Conservation (phyloP, 164 flowering plant species). For the Litsea cubeba region DNA sequence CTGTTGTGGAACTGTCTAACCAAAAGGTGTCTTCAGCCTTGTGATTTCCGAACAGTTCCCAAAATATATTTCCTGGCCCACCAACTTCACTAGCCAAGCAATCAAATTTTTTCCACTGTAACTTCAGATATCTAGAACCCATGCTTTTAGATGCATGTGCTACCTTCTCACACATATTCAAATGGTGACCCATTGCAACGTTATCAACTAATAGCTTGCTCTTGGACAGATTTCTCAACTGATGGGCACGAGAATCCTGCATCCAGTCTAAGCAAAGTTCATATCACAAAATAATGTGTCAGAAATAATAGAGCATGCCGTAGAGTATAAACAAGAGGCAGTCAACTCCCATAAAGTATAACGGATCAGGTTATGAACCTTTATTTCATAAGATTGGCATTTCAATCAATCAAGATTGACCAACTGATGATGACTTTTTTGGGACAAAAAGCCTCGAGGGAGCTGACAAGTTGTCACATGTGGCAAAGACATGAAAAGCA, state of each 20-base stretch:
- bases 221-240: slow-evolving; percentile 19
- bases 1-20: slow-evolving; percentile 88
- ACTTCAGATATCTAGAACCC: slow-evolving; percentile 40
- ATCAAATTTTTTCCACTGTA: slow-evolving; percentile 71
- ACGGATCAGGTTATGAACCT: not conserved
- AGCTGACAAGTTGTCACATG: not conserved
- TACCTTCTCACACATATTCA: slow-evolving; percentile 17
- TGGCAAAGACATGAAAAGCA: not conserved
- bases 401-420: not conserved
- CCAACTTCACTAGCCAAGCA: slow-evolving; percentile 62
- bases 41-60: slow-evolving; percentile 55
- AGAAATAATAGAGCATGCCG: not conserved
- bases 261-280: slow-evolving; percentile 45
- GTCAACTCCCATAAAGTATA: not conserved
- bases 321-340: not conserved
- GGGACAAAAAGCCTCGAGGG: not conserved
- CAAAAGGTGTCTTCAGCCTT: slow-evolving; percentile 80
- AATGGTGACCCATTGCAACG: slow-evolving; percentile 11
- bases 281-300: slow-evolving; percentile 30
- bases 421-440: not conserved
- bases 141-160: slow-evolving; percentile 16
- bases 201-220: slow-evolving; percentile 15
- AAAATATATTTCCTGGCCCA: slow-evolving; percentile 71
- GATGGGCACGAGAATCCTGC: slow-evolving; percentile 54
- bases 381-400: not conserved